Percentiles rank a stretch among this genome's conserved stretches.
Evolutionary conservation across 2,329 filamentous ascomycete genomes (phyloP).

Genomic region (Camptophora hylomeconis): DNA sequence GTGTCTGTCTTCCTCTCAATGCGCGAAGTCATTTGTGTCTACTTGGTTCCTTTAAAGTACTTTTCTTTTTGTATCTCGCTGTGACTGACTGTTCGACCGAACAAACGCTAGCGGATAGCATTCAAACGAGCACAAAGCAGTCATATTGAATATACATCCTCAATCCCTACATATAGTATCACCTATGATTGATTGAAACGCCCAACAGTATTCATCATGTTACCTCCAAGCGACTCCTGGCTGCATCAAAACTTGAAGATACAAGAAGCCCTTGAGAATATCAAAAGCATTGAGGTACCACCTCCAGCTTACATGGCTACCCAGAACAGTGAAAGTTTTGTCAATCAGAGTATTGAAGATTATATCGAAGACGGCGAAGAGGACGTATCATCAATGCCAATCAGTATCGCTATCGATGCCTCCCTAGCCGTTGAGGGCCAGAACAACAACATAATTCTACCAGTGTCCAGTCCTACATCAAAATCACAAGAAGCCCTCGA

Average conservation of each 20-base stretch:
- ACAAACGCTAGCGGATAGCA: too few relatives aligned
- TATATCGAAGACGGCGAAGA: background rate
- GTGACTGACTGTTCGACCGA: too few relatives aligned
- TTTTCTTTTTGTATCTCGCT: too few relatives aligned
- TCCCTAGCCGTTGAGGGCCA: slow-evolving; percentile 1
- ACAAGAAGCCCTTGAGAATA: background rate
- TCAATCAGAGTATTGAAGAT: background rate
- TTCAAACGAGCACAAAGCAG: too few relatives aligned
- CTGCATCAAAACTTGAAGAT: slow-evolving; percentile 1
- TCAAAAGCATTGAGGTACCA: background rate
- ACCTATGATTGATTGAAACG: too few relatives aligned
- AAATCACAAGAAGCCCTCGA: background rate
- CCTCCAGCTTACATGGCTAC: background rate
- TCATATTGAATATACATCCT: too few relatives aligned
- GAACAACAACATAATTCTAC: slow-evolving; percentile 1
- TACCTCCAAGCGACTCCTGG: background rate
- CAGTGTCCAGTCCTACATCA: background rate
- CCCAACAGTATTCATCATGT: background rate
- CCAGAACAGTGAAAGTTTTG: background rate
- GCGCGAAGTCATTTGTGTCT: too few relatives aligned
- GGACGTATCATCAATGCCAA: background rate
- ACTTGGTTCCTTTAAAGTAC: too few relatives aligned
- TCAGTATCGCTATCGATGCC: slow-evolving; percentile 3
- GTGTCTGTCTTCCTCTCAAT: too few relatives aligned
- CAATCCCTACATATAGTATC: too few relatives aligned